Base-by-base conservation (phyloP, 1,139 yeast species). In the Taphrina wiesneri region DNA sequence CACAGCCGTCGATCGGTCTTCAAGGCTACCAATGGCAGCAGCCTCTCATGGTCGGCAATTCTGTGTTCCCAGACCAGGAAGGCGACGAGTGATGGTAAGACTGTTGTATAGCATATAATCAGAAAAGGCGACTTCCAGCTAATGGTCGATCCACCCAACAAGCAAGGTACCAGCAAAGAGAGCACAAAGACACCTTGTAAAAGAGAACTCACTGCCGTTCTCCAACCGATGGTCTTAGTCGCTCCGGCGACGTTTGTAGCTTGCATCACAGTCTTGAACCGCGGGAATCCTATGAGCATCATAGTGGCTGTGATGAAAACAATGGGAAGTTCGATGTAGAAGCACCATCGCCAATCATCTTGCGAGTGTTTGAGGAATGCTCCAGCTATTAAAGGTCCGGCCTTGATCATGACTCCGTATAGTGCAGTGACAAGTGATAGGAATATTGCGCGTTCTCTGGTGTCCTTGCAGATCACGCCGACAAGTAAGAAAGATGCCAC, bases 381-480 rank as follows among this genome's bases (percentile, higher is more conserved):
- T 15, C 64, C 64, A 13, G 64, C 36, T 9, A 60, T 15, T 23
- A 60, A 6, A 1, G 64, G 64, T 9, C 57, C 56, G 17, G 41
- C 51, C 46, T 60, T 60, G 56, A 60, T 34, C 64, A 60, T 60
- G 30, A 60, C 41, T n/a, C 57, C 64, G 28, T 60, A 60, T 17
- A 30, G 30, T 9, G 57, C 64, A 17, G 32, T 49, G 43, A 60
- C 54, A 19, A 60, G 19, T 19, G 57, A 41, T 21, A 60, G 43
- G 30, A 26, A 39, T 11, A 60, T 28, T 2, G 64, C 30, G 11
- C 64, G 28, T 7, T 21, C 36, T 26, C 49, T 25, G 41, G 56
- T 39, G 34, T 60, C 52, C 9, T 36, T 34, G n/a, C 57, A 51
- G 34, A 60, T 51, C 23, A 60, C 15, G 43, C 51, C 56, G 7